These are phyloP conservation scores for Hippophae gyantsensis DNA, from an alignment of 306 rosid genomes.

Conservation along the genomic window DNA sequence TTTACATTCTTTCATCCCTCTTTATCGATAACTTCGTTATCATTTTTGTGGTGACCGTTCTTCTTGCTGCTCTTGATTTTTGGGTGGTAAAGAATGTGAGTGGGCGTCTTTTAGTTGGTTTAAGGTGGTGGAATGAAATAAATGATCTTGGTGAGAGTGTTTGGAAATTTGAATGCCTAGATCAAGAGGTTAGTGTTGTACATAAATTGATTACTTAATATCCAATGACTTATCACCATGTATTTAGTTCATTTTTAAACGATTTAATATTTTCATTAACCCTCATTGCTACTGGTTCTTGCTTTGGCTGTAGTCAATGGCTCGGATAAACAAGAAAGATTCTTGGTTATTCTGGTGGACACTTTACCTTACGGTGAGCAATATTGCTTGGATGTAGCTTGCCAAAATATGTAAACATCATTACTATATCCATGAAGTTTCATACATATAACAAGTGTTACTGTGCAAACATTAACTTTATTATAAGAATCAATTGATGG, in stretches of 20 bases:
- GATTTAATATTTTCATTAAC: conserved; percentile 5
- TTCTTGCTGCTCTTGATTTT: conserved; percentile 90
- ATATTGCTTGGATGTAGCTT: conserved; percentile 5
- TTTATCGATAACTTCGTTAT: conserved; percentile 82
- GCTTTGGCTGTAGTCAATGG: conserved; percentile 49
- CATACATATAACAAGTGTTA: too few relatives aligned
- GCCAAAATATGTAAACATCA: too few relatives aligned
- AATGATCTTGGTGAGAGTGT: conserved; percentile 95
- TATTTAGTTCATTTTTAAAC: conserved; percentile 1
- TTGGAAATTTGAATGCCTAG: conserved; percentile 96
- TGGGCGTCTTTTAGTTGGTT: conserved; percentile 89
- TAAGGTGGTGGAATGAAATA: conserved; percentile 99
- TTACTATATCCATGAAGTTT: too few relatives aligned
- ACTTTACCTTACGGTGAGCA: conserved; percentile 71
- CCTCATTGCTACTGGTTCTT: conserved; percentile 13
- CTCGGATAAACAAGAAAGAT: conserved; percentile 95
- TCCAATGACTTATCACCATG: background rate
- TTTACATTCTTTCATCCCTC: conserved; percentile 84
- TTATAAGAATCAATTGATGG: too few relatives aligned
- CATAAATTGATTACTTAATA: conserved; percentile 7
- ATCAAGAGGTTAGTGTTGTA: conserved; percentile 62
- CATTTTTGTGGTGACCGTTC: conserved; percentile 92
- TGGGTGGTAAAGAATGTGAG: conserved; percentile 99
- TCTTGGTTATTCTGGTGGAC: conserved; percentile 99
- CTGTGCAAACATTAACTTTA: too few relatives aligned